phyloP scores from a whole-genome alignment of 2,329 filamentous ascomycete genomes.

The Salinomyces thailandicus region DNA sequence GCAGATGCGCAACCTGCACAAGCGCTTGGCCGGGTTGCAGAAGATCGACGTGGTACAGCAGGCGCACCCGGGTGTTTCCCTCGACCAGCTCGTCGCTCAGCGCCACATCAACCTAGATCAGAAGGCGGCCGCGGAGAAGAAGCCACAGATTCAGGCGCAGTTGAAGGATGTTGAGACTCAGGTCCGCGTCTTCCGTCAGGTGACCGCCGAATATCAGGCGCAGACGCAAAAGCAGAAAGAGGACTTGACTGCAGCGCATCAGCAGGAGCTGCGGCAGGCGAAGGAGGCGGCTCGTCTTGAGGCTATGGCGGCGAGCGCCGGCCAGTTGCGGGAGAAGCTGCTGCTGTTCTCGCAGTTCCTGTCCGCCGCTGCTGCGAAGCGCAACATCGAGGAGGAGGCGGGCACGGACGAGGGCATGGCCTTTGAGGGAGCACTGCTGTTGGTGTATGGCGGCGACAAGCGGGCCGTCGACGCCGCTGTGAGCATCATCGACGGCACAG shows the following conservation, averaged over 20 bases:
- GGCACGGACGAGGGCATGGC: conserved; percentile 68
- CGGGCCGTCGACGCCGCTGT: conserved; percentile 63
- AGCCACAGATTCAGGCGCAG: conserved; percentile 59
- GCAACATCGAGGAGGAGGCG: conserved; percentile 56
- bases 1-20: conserved; percentile 85
- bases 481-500: conserved; percentile 63
- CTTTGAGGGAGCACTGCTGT: conserved; percentile 66
- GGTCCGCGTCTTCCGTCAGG: conserved; percentile 61
- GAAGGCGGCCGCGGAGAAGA: conserved; percentile 66
- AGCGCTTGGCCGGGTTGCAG: conserved; percentile 74
- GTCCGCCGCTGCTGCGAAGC: conserved; percentile 63
- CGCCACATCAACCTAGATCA: conserved; percentile 74
- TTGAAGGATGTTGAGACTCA: conserved; percentile 63
- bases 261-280: conserved; percentile 46
- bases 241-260: conserved; percentile 44
- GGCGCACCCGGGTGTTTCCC: conserved; percentile 58
- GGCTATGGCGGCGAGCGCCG: conserved; percentile 37
- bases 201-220: conserved; percentile 60
- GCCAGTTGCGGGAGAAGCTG: conserved; percentile 49
- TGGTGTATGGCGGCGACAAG: conserved; percentile 70
- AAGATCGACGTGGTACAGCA: conserved; percentile 61
- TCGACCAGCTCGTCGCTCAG: conserved; percentile 60
- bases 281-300: conserved; percentile 47
- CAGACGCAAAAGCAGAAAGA: conserved; percentile 50
- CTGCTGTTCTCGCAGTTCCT: conserved; percentile 69